Evolutionary conservation across 2,329 filamentous ascomycete genomes (phyloP).

Genomic region (Pyricularia grisea): DNA sequence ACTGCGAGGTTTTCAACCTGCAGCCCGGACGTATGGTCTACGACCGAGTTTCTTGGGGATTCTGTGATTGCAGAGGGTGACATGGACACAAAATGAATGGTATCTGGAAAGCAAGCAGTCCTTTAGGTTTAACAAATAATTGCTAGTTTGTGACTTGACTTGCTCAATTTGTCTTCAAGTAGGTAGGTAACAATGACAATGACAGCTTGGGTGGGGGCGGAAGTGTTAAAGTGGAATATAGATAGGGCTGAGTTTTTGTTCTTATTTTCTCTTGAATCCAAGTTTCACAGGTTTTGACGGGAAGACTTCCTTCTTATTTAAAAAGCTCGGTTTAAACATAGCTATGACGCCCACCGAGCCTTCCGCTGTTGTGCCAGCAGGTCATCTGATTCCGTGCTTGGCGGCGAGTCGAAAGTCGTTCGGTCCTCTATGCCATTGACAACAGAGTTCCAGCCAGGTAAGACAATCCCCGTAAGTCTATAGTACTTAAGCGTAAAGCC

Average conservation of each 20-base stretch:
- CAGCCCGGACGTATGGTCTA: slow-evolving; percentile 11
- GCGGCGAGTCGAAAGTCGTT: not conserved
- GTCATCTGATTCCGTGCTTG: not conserved
- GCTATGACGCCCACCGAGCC: not conserved
- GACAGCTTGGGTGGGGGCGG: not conserved
- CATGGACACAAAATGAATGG: slow-evolving; percentile 32
- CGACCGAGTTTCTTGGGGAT: slow-evolving; percentile 34
- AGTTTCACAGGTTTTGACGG: not conserved
- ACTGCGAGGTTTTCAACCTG: slow-evolving; percentile 43
- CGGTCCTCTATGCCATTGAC: not conserved
- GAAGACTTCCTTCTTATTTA: not conserved
- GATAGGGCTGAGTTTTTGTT: slow-evolving; percentile 8
- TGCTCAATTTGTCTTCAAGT: not conserved
- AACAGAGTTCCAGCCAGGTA: not conserved
- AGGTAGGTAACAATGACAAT: not conserved
- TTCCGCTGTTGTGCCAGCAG: not conserved
- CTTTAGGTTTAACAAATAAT: not conserved
- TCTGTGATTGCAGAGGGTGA: slow-evolving; percentile 48
- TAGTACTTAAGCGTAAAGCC: not conserved
- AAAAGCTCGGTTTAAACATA: not conserved
- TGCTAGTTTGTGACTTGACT: not conserved
- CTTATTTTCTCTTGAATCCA: slow-evolving; percentile 1
- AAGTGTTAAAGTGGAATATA: not conserved
- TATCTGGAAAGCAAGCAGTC: not conserved
- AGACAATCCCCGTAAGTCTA: not conserved